These are phyloP conservation scores for Dactylellina haptotyla DNA, from an alignment of 2,329 filamentous ascomycete genomes.

Conservation along the genomic window DNA sequence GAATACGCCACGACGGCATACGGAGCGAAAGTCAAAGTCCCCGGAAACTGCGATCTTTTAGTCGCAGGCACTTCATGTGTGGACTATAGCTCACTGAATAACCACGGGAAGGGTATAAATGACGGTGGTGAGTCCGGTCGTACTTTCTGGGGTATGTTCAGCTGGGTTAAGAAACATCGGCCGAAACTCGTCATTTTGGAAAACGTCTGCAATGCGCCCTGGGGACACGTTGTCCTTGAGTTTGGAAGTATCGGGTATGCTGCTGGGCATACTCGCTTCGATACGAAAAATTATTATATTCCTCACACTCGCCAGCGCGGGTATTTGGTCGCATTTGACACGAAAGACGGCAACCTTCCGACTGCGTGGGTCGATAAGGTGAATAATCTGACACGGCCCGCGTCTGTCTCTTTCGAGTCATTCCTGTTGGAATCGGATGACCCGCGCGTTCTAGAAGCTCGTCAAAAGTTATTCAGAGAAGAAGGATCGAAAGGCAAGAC, in stretches of 20 bases:
- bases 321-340: slow-evolving; percentile 70
- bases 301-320: slow-evolving; percentile 74
- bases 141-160: slow-evolving; percentile 72
- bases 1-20: slow-evolving; percentile 71
- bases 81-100: slow-evolving; percentile 76
- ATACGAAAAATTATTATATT: slow-evolving; percentile 77
- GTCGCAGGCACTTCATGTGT: slow-evolving; percentile 80
- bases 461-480: slow-evolving; percentile 64
- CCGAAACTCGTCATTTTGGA: slow-evolving; percentile 76
- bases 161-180: slow-evolving; percentile 67
- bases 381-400: slow-evolving; percentile 65
- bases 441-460: slow-evolving; percentile 66
- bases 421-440: slow-evolving; percentile 71
- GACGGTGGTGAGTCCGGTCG: slow-evolving; percentile 72
- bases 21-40: slow-evolving; percentile 70
- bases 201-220: slow-evolving; percentile 73
- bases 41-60: slow-evolving; percentile 71
- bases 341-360: slow-evolving; percentile 59
- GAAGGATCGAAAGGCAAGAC: slow-evolving; percentile 57
- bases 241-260: slow-evolving; percentile 69
- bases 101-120: slow-evolving; percentile 65
- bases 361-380: slow-evolving; percentile 65
- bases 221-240: slow-evolving; percentile 65
- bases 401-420: slow-evolving; percentile 66
- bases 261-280: slow-evolving; percentile 65